Base-by-base conservation (phyloP, 2,329 filamentous ascomycete genomes). In the Cladosporium cucumerinum region DNA sequence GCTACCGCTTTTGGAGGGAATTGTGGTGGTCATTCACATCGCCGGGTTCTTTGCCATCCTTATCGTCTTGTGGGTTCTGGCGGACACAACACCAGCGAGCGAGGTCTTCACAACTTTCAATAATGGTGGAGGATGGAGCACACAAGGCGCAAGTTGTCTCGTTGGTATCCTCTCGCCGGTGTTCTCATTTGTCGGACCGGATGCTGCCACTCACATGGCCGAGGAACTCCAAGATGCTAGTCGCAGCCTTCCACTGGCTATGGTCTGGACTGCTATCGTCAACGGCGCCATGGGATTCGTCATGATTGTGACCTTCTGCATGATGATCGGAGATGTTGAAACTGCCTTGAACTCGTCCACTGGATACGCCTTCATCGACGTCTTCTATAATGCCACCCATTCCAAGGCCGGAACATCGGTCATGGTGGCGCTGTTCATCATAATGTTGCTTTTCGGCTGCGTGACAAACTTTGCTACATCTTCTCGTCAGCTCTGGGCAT, bases 401-500 rank as follows among this genome's bases (percentile, higher is more conserved):
- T 72, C 71, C 10, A 69, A 72, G n/a, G 72, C 69, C 2, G 77
- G 74, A 16, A 73, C 77, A 3, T 76, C 72, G 1, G 67, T 71
- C 30, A 71, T 73, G 67, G 70, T 71, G 3, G 65, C 63, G 59
- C 75, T 80, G 57, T 76, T 80, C 65, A 73, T 79, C 23, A 69
- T 75, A 1, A 70, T 80, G 2, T 74, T 77, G 11, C 75, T 80
- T 55, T 78, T 74, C 65, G 78, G 75, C 26, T 77, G 76, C 6
- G 73, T 78, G 18, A 77, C 74, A 7, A 70, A 75, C 34, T 67
- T 78, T 21, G 78, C 79, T 34, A 76, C 79, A 1, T 77, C 78
- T 2, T 79, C 78, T 14, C 76, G 78, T 14, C 78, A 80, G 72
- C 72, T 77, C 14, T 82, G 73, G 61, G 78, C 79, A 0, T 81